Conservation (phyloP, 2,329 filamentous ascomycete species). For the Paecilomyces sp. region DNA sequence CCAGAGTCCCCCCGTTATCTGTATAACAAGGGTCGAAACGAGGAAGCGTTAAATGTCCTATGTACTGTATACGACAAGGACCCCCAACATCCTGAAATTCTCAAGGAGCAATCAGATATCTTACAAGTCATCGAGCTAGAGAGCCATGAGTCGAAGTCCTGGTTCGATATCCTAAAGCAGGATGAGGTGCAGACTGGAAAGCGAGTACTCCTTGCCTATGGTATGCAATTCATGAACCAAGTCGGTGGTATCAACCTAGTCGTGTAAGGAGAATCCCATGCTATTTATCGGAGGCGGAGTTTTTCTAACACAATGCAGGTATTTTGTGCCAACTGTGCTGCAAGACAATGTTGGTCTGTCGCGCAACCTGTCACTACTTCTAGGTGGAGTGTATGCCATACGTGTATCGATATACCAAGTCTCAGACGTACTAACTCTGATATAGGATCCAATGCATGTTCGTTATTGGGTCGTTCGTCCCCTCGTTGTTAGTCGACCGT, state of each 20-base stretch:
- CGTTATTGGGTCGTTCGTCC: slow-evolving; percentile 35
- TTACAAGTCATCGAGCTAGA: slow-evolving; percentile 3
- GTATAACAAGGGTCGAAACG: slow-evolving; percentile 5
- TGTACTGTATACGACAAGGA: slow-evolving; percentile 1
- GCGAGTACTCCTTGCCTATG: slow-evolving; percentile 41
- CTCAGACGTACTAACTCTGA: not conserved
- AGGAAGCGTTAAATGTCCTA: slow-evolving; percentile 6
- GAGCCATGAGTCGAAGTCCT: slow-evolving; percentile 20
- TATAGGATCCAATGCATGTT: slow-evolving; percentile 29
- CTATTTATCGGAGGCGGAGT: not conserved
- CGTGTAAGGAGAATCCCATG: slow-evolving; percentile 25
- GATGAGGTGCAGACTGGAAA: slow-evolving; percentile 38
- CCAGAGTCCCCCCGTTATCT: slow-evolving; percentile 9
- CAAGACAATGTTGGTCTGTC: slow-evolving; percentile 40
- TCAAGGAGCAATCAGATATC: slow-evolving; percentile 6
- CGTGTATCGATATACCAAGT: not conserved
- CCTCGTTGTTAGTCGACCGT: slow-evolving; percentile 40
- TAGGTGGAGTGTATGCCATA: slow-evolving; percentile 33
- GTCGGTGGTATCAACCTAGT: slow-evolving; percentile 43
- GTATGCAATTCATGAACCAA: slow-evolving; percentile 47
- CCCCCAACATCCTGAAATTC: slow-evolving; percentile 2
- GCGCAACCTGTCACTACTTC: slow-evolving; percentile 37
- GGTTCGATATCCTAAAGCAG: slow-evolving; percentile 35
- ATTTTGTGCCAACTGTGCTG: slow-evolving; percentile 26
- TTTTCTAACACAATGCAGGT: not conserved